A percentile compares a stretch with the other conserved stretches of the same genome.
phyloP scores from a whole-genome alignment of 106 monocot species.

The Dendrobium catenatum region DNA sequence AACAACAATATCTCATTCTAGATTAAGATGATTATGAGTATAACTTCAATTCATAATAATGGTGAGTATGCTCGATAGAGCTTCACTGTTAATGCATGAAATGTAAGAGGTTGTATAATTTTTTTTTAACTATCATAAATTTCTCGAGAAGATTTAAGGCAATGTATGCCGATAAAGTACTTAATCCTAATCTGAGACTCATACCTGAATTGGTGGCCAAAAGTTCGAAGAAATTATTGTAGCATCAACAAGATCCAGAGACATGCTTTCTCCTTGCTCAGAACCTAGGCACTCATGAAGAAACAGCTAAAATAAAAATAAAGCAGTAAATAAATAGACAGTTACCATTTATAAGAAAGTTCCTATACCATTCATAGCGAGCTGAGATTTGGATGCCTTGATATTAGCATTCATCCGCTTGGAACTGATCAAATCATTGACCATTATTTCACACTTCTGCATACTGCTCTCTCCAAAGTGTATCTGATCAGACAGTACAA shows the following conservation, averaged over 20 bases:
- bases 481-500: constrained; percentile 49
- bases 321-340: background rate
- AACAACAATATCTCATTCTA: too few relatives aligned
- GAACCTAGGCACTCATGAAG: constrained; percentile 22
- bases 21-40: too few relatives aligned
- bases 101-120: background rate
- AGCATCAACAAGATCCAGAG: constrained; percentile 73
- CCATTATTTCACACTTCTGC: constrained; percentile 99
- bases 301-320: constrained; percentile 1
- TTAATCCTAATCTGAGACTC: background rate
- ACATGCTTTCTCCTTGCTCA: constrained; percentile 33
- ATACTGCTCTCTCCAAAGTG: constrained; percentile 98
- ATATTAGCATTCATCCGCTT: constrained; percentile 96
- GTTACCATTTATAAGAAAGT: constrained; percentile 3
- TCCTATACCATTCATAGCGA: constrained; percentile 41
- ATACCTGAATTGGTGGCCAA: constrained; percentile 97
- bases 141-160: background rate
- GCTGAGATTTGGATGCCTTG: constrained; percentile 58
- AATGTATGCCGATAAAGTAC: background rate
- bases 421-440: constrained; percentile 95
- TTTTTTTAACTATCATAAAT: background rate
- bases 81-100: background rate
- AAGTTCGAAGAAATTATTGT: constrained; percentile 94
- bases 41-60: too few relatives aligned
- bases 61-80: background rate